Evolutionary conservation across 768 basidiomycete species (phyloP), one percentile per base, ranked within the genome.

Genomic region (Suillus decipiens): DNA sequence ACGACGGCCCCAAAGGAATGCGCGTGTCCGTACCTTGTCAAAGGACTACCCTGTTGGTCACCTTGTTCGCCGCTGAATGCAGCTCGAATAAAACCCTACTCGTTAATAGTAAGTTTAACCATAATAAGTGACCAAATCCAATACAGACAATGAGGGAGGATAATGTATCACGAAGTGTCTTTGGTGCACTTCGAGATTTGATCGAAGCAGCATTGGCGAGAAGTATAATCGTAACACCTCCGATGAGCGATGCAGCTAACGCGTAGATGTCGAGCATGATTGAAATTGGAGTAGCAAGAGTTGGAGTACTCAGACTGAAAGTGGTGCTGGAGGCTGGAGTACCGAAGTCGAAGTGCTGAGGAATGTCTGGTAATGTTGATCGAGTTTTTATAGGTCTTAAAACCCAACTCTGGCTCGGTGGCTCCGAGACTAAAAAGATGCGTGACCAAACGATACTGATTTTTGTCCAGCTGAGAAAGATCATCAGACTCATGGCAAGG

Each of bases 211-310:
- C 53, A 53, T 70, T 63, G 54, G 63, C 63, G 22, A 67, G 31
- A 31, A 69, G 33, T 36, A 59, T 65, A 36, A 69, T 59, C 48
- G 64, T n/a, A 62, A 69, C 65, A 28, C 62, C 63, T 10, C 69
- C 66, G 9, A 70, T 41, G 54, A 67, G 45, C 4, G 66, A 67
- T 5, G 61, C 41, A 53, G 66, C 66, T 41, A 63, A 33, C 39
- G 50, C 56, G 43, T 63, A 60, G 55, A 66, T 59, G 36, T 69
- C 63, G 8, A 67, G 42, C 68, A 69, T 69, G 60, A 45, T 41
- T 39, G 57, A 54, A 47, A 22, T 12, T 50, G 61, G 54, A 22
- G 58, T 5, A n/a, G n/a, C 36, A 34, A 22, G 33, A 22, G 12
- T 12, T 39, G 48, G 60, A 31, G 37, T 19, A 10, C 17, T 33